phyloP scores from a whole-genome alignment of 1,284 basidiomycete genomes.

The Irpex lacteus region DNA sequence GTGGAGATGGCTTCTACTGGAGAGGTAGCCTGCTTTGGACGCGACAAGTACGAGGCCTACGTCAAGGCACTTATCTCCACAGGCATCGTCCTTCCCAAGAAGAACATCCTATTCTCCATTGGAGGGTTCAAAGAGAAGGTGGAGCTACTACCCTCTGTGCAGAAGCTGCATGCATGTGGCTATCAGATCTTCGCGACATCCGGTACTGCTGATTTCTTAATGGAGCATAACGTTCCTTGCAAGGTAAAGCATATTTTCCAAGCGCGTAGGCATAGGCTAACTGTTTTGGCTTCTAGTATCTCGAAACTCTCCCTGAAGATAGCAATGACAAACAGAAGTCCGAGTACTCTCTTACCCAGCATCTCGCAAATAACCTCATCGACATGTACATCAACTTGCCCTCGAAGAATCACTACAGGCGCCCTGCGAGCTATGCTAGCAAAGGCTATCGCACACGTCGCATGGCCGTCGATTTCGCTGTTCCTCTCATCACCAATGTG shows the following conservation, averaged over 20 bases:
- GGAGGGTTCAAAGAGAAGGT: constrained; percentile 98
- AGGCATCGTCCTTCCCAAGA: constrained; percentile 91
- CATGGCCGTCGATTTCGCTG: constrained; percentile 99
- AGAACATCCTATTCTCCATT: constrained; percentile 93
- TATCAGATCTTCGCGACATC: constrained; percentile 98
- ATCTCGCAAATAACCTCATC: constrained; percentile 93
- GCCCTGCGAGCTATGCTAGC: constrained; percentile 95
- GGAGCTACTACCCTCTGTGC: constrained; percentile 94
- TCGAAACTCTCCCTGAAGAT: constrained; percentile 82
- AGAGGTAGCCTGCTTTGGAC: constrained; percentile 98
- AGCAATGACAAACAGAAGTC: constrained; percentile 83
- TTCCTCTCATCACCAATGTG: constrained; percentile 97
- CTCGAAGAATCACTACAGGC: constrained; percentile 96
- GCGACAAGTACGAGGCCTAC: constrained; percentile 98
- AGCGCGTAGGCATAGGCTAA: neutral
- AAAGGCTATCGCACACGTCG: constrained; percentile 97
- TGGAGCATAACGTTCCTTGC: constrained; percentile 81
- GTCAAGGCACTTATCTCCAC: constrained; percentile 96
- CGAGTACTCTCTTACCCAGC: constrained; percentile 93
- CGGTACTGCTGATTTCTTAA: constrained; percentile 95
- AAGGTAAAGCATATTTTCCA: constrained; percentile 51
- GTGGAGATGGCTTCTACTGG: constrained; percentile 99
- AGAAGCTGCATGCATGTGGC: constrained; percentile 91
- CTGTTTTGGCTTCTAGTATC: constrained; percentile 48
- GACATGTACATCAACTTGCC: constrained; percentile 99